Evolutionary conservation across 441 rosid species (phyloP), one percentile per base, ranked within the genome.

Genomic region (Melastoma candidum): DNA sequence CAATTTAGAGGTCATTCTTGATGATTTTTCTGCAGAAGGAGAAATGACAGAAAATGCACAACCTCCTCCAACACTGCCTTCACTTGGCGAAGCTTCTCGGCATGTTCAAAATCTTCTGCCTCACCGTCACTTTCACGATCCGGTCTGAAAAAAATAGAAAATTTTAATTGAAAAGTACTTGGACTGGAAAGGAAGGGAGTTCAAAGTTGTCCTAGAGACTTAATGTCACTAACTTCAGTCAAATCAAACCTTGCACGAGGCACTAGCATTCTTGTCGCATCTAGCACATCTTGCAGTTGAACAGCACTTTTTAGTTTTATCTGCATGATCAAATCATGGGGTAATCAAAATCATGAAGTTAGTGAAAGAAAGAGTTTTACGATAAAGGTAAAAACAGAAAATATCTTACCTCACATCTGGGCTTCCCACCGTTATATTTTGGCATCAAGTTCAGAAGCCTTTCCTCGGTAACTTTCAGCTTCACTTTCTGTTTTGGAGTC

Each of bases 51-150:
- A 52, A 9, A 32, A 24, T 44, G 47, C 53, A 54, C 53, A 67
- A 90, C 99, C 99, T 95, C 99, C 78, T 95, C 99, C 58, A 95
- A 96, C 50, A 95, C 99, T 56, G 98, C 98, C 80, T 95, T 95
- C 41, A 95, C 99, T 74, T 90, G 99, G 56, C 98, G 99, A 79
- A 95, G 92, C 79, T 95, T 95, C 74, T 95, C 99, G 68, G 98
- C 98, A 76, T 95, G 99, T 77, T 90, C 97, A 66, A 86, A 58
- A 72, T 88, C 99, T 68, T 95, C 99, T 56, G 99, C 96, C 75
- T 95, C 99, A 62, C 97, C 90, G 61, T 95, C 99, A 82, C 99
- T 95, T 78, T 84, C 98, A 66, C 89, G 95, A 59, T 77, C 85
- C 47, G 78, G 84, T 55, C 89, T 77, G 64, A 36, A 47, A 32